Conservation (phyloP, 1,284 basidiomycete species). For the Sporisorium iseilematis-ciliati region DNA sequence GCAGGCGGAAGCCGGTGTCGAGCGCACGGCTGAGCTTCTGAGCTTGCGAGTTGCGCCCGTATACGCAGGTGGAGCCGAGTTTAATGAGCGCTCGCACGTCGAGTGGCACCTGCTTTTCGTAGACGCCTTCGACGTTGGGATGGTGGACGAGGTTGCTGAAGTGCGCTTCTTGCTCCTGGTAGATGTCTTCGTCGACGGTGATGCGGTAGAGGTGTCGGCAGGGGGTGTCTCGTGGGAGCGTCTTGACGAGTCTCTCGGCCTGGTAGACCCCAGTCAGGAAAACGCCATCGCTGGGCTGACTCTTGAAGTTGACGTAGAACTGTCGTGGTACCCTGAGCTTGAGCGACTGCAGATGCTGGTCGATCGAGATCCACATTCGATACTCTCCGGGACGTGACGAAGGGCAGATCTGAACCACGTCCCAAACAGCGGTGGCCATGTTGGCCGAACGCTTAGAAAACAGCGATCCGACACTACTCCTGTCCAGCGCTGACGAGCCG, state of each 20-base stretch:
- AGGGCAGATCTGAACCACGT: conserved; percentile 88
- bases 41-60: conserved; percentile 74
- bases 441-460: conserved; percentile 79
- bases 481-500: conserved; percentile 23
- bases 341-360: conserved; percentile 82
- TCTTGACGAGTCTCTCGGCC: conserved; percentile 80
- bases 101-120: conserved; percentile 91
- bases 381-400: conserved; percentile 85
- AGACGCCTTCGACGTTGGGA: conserved; percentile 94
- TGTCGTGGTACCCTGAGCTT: conserved; percentile 87
- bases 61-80: conserved; percentile 84
- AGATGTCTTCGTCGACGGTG: conserved; percentile 85
- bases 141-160: conserved; percentile 93
- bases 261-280: conserved; percentile 77
- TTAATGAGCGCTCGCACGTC: conserved; percentile 84
- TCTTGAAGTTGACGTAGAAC: conserved; percentile 92
- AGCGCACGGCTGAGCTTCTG: conserved; percentile 86
- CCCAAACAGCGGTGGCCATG: conserved; percentile 84
- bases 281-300: conserved; percentile 74
- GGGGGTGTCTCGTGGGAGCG: conserved; percentile 83
- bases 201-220: conserved; percentile 86
- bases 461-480: conserved; percentile 74
- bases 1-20: conserved; percentile 85
- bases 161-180: conserved; percentile 85
- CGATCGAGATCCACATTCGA: conserved; percentile 88